Evolutionary conservation across 2,329 filamentous ascomycete genomes (phyloP), one percentile per base, ranked within the genome.

Genomic region (Elsinoe fawcettii): DNA sequence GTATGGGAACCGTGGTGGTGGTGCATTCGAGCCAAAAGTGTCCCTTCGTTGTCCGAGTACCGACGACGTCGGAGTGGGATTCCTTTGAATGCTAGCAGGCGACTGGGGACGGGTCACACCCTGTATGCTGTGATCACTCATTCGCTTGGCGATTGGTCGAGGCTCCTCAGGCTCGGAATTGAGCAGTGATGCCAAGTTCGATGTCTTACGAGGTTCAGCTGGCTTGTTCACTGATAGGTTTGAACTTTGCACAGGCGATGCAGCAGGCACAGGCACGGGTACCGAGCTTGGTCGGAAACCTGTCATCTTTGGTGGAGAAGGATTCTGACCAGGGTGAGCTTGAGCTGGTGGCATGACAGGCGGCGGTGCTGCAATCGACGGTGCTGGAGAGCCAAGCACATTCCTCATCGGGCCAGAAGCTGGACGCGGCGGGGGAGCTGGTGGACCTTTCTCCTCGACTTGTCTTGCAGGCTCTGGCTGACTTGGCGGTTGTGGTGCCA

Each of bases 161-260:
- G 67, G 65, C 55, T 71, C 66, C 37, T 66, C 67, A 18, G 67
- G 62, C 20, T 69, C 69, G 5, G 61, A 63, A 58, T 72, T 72
- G 18, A 72, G 60, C 3, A 72, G 63, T 2, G 65, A 67, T 41
- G 67, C 60, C 53, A 72, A 39, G 56, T 71, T 72, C 5, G 70
- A 71, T 12, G 68, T 66, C 62, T 71, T 72, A 2, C 69, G 69
- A 9, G 68, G 65, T 51, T 69, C 68, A 14, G 65, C 62, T 25
- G 65, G 60, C 14, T 58, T 56, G 34, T 12, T 37, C 14, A 57
- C 60, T 16, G 59, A 56, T 30, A 60, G 51, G 20, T 60, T 60
- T n/a, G 59, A 53, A 12, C 61, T 62, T n/a, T 63, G 58, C 11
- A 62, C 60, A n/a, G 64, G 60, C 5, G 56, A 57, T 11, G 60